A percentile compares a stretch with the other conserved stretches of the same genome.
These are phyloP conservation scores for Cystobasidium tubakii DNA, from an alignment of 768 basidiomycete species.

Conservation along the genomic window DNA sequence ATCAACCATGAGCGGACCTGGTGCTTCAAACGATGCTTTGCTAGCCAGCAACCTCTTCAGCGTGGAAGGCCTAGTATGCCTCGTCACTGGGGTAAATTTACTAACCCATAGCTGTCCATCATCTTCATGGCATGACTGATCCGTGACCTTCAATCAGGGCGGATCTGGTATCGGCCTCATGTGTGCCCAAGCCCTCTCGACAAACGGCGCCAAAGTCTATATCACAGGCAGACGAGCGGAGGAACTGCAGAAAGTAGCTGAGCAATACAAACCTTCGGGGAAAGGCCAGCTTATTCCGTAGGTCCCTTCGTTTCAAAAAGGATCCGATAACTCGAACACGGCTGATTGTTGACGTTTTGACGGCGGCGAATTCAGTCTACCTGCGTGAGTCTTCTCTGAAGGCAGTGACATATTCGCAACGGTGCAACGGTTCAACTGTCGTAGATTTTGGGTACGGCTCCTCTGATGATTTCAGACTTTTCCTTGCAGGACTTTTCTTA, in stretches of 20 bases:
- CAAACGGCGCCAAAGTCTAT: constrained; percentile 49
- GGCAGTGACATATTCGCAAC: too few relatives aligned
- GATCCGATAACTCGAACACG: too few relatives aligned
- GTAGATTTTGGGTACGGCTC: too few relatives aligned
- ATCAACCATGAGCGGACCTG: background rate
- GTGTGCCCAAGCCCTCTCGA: constrained; percentile 46
- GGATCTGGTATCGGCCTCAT: constrained; percentile 45
- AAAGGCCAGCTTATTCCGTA: constrained; percentile 14
- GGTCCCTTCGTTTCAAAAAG: too few relatives aligned
- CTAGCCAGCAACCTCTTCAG: constrained; percentile 44
- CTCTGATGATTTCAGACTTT: background rate
- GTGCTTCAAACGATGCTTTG: constrained; percentile 5
- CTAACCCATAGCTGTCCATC: too few relatives aligned
- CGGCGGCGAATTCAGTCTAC: constrained; percentile 1
- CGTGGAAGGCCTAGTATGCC: constrained; percentile 46
- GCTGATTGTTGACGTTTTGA: background rate
- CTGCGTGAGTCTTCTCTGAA: constrained; percentile 12
- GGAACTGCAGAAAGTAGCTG: constrained; percentile 43
- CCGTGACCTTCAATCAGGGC: background rate
- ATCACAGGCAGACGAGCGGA: constrained; percentile 48
- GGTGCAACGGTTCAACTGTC: too few relatives aligned
- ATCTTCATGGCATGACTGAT: too few relatives aligned
- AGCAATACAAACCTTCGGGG: constrained; percentile 40
- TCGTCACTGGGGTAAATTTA: constrained; percentile 49
- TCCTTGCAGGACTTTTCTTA: background rate